Conservation (phyloP, 208 protist species). For the Trypanosoma theileri region DNA sequence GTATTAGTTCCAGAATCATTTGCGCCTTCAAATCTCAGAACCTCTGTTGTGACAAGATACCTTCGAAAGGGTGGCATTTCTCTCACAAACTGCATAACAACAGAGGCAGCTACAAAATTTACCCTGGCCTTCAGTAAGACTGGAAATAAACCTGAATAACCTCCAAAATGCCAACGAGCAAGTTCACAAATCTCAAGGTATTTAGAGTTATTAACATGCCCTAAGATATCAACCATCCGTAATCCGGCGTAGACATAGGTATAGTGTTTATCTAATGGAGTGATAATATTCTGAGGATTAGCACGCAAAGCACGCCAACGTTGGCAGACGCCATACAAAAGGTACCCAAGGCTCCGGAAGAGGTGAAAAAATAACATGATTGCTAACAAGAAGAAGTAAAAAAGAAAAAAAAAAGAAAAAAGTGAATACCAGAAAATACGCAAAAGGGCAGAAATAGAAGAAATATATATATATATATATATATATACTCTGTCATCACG, state of each 20-base stretch:
- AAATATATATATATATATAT: no score
- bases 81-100: constrained; percentile 46
- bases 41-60: constrained; percentile 24
- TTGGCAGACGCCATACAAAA: constrained; percentile 1
- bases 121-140: constrained; percentile 12
- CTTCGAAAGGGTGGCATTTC: constrained; percentile 37
- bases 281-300: constrained; percentile 9
- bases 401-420: background rate
- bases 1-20: background rate
- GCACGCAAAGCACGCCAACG: constrained; percentile 11
- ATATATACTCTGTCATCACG: no score
- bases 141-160: constrained; percentile 24
- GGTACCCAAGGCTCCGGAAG: constrained; percentile 2
- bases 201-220: constrained; percentile 69
- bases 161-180: constrained; percentile 45
- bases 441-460: no score
- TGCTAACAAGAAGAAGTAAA: background rate
- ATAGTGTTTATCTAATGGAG: constrained; percentile 11
- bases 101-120: constrained; percentile 44
- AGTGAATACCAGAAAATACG: background rate
- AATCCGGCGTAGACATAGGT: constrained; percentile 41
- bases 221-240: constrained; percentile 53
- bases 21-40: constrained; percentile 19
- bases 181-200: constrained; percentile 74
- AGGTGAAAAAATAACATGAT: constrained; percentile 10